phyloP scores from a whole-genome alignment of 2,329 filamentous ascomycete genomes.

The Drechslerella coelobrocha region DNA sequence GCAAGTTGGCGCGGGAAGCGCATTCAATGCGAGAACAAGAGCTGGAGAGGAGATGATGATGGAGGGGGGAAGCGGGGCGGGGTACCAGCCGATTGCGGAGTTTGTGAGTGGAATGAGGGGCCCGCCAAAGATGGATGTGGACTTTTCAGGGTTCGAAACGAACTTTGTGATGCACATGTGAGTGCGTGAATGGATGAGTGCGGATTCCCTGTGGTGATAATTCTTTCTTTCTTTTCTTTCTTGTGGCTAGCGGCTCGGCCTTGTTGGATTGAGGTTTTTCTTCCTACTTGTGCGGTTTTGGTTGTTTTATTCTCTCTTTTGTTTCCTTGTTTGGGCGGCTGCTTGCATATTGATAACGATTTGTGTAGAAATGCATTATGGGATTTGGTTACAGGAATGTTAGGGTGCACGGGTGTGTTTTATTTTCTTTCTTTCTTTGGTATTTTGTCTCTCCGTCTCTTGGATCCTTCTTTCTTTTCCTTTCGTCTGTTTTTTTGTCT shows the following conservation, averaged over 20 bases:
- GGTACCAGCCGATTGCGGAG: constrained; percentile 20
- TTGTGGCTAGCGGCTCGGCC: no score
- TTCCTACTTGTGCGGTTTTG: no score
- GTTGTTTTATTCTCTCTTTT: no score
- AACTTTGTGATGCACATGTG: constrained; percentile 30
- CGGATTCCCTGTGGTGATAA: no score
- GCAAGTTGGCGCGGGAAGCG: constrained; percentile 4
- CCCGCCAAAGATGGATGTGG: constrained; percentile 42
- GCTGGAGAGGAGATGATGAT: background rate
- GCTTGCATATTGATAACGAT: no score
- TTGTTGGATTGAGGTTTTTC: no score
- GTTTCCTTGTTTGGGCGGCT: no score
- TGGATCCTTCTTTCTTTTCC: no score
- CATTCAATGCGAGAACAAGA: constrained; percentile 1
- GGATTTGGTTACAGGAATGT: constrained; percentile 5
- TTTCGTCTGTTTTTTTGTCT: no score
- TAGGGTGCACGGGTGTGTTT: background rate
- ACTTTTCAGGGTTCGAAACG: constrained; percentile 47
- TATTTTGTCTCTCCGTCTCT: background rate
- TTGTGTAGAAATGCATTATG: no score
- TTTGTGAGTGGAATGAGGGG: constrained; percentile 6
- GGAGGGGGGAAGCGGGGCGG: background rate
- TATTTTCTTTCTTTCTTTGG: constrained; percentile 3
- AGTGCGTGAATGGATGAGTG: background rate
- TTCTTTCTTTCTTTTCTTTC: no score